phyloP scores from a whole-genome alignment of 176 grass and related monocot genomes.

The Triticum monococcum region DNA sequence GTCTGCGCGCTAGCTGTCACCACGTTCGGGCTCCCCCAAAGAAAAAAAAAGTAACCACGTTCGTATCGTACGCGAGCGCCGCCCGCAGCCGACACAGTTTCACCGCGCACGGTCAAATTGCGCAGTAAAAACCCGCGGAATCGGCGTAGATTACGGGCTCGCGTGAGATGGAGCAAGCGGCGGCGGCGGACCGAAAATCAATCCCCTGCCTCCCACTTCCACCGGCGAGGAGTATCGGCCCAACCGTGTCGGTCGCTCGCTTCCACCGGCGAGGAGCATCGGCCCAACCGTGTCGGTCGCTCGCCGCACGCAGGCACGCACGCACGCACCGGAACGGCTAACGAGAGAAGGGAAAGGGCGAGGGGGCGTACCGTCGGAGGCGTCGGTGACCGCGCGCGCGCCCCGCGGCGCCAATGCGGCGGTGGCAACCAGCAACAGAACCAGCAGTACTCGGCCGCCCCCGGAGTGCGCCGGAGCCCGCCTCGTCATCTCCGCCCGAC shows the following conservation, averaged over 20 bases:
- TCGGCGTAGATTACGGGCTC: no score
- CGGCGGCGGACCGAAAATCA: no score
- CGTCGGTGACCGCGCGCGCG: slow-evolving; percentile 37
- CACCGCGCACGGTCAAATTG: neutral
- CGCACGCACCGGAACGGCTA: neutral
- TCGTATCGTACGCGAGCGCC: neutral
- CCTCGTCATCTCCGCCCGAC: neutral
- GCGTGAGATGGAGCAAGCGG: no score
- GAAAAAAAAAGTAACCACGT: no score
- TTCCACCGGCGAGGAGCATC: no score
- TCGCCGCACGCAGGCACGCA: neutral
- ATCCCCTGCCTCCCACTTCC: no score
- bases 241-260: no score
- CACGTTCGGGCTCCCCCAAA: no score
- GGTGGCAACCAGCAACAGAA: neutral
- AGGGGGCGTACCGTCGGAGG: slow-evolving; percentile 30
- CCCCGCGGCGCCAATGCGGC: slow-evolving; percentile 40
- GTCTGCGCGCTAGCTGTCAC: neutral
- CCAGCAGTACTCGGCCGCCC: neutral
- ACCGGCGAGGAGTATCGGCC: no score
- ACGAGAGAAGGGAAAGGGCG: no score
- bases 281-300: no score
- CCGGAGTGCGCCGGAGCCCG: neutral
- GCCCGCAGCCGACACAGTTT: slow-evolving; percentile 25
- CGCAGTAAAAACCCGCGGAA: neutral